A percentile compares a stretch with the other conserved stretches of the same genome.
phyloP scores from a whole-genome alignment of 441 rosid species.

The Corymbia citriodora region DNA sequence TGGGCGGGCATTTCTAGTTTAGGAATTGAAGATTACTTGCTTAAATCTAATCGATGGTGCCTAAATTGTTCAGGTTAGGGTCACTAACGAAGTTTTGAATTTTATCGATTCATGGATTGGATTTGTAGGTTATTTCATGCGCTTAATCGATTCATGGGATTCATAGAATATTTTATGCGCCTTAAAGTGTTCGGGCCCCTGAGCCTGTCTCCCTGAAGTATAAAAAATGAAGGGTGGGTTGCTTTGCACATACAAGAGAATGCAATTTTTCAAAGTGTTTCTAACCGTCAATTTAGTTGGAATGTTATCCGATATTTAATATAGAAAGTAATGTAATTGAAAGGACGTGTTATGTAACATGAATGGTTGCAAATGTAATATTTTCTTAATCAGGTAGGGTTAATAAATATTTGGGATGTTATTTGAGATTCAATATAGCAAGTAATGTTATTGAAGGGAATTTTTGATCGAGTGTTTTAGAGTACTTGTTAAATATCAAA shows the following conservation, averaged over 20 bases:
- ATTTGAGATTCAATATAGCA: too few relatives aligned
- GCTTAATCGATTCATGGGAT: neutral
- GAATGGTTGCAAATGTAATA: neutral
- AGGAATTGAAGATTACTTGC: neutral
- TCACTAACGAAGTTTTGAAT: neutral
- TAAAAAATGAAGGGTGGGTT: neutral
- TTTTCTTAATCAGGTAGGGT: neutral
- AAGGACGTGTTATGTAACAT: neutral
- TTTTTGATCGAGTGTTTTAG: too few relatives aligned
- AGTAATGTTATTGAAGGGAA: too few relatives aligned
- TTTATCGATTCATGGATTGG: neutral
- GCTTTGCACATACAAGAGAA: neutral
- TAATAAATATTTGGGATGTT: neutral
- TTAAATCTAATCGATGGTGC: neutral
- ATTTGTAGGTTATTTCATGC: neutral
- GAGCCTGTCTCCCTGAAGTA: neutral
- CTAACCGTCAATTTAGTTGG: neutral
- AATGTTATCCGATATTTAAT: neutral
- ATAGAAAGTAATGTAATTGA: neutral
- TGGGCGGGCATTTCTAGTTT: neutral
- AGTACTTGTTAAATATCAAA: too few relatives aligned
- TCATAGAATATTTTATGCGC: too few relatives aligned
- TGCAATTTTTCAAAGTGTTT: neutral
- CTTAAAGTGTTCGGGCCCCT: too few relatives aligned
- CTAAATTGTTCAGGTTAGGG: neutral